Evolutionary conservation across 495 filamentous ascomycete genomes (phyloP).

Genomic region (Sphaerosporella brunnea): DNA sequence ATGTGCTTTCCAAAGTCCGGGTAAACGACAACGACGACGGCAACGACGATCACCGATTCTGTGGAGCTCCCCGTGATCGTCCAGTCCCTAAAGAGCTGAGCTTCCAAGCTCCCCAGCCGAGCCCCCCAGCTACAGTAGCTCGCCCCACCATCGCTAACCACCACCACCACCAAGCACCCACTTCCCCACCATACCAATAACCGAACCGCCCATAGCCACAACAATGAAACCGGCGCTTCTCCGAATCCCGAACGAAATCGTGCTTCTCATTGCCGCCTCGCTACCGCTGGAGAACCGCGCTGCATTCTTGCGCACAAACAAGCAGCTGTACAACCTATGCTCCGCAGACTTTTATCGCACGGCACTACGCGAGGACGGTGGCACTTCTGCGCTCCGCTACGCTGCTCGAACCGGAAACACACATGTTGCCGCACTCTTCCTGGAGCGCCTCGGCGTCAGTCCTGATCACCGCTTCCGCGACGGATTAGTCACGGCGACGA

Average conservation of each 20-base stretch:
- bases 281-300: neutral
- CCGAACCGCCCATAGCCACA: neutral
- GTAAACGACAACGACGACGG: too few species aligned
- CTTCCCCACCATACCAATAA: too few species aligned
- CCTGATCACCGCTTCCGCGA: neutral
- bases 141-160: too few species aligned
- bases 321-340: neutral
- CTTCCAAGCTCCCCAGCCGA: too few species aligned
- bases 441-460: neutral
- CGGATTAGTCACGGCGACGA: neutral
- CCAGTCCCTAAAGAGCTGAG: too few species aligned
- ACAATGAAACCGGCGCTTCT: neutral
- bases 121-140: too few species aligned
- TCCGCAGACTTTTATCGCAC: neutral
- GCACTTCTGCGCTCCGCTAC: neutral
- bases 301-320: neutral
- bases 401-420: neutral
- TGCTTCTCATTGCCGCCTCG: neutral
- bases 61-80: too few species aligned
- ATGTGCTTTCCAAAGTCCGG: too few species aligned
- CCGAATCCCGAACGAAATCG: constrained; percentile 1
- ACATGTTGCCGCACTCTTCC: neutral
- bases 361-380: neutral
- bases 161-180: neutral
- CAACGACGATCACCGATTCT: too few species aligned